A percentile compares a stretch with the other conserved stretches of the same genome.
Conservation (phyloP, 2,329 filamentous ascomycete species). For the Fusarium verrucosum region DNA sequence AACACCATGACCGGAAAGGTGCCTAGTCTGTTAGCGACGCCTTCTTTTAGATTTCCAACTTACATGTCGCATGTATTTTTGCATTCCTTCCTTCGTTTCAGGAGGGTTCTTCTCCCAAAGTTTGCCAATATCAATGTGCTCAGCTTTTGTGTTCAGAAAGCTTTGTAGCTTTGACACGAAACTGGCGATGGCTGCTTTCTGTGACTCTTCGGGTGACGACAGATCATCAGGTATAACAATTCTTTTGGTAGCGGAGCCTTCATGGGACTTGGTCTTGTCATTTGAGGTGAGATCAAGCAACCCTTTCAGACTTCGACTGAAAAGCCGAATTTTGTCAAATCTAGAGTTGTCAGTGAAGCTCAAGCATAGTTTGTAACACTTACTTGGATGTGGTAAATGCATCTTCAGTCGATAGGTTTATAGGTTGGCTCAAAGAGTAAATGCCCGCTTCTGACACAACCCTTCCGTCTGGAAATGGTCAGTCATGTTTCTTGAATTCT, state of each 20-base stretch:
- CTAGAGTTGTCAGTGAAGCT: slow-evolving; percentile 8
- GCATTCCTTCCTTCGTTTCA: slow-evolving; percentile 23
- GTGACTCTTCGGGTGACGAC: background rate
- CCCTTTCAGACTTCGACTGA: slow-evolving; percentile 41
- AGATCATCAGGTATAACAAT: slow-evolving; percentile 46
- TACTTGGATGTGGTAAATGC: slow-evolving; percentile 30
- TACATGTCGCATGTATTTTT: slow-evolving; percentile 46
- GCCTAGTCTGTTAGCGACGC: slow-evolving; percentile 39
- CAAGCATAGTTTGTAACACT: background rate
- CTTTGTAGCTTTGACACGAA: slow-evolving; percentile 45
- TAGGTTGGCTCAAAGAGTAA: slow-evolving; percentile 45
- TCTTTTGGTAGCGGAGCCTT: slow-evolving; percentile 26
- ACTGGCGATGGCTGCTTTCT: slow-evolving; percentile 16
- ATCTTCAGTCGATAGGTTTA: slow-evolving; percentile 18
- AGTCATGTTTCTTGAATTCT: slow-evolving; percentile 9
- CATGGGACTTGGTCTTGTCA: background rate
- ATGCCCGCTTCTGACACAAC: slow-evolving; percentile 41
- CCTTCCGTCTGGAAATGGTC: slow-evolving; percentile 38
- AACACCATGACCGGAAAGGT: slow-evolving; percentile 46
- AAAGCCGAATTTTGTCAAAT: slow-evolving; percentile 38
- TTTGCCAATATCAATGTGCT: slow-evolving; percentile 30
- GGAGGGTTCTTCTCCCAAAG: slow-evolving; percentile 34
- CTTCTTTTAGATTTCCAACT: background rate
- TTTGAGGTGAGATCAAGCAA: slow-evolving; percentile 35
- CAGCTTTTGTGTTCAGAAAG: background rate